A percentile compares a stretch with the other conserved stretches of the same genome.
phyloP scores from a whole-genome alignment of 2,329 filamentous ascomycete species.

The Xylariaceae sp. region DNA sequence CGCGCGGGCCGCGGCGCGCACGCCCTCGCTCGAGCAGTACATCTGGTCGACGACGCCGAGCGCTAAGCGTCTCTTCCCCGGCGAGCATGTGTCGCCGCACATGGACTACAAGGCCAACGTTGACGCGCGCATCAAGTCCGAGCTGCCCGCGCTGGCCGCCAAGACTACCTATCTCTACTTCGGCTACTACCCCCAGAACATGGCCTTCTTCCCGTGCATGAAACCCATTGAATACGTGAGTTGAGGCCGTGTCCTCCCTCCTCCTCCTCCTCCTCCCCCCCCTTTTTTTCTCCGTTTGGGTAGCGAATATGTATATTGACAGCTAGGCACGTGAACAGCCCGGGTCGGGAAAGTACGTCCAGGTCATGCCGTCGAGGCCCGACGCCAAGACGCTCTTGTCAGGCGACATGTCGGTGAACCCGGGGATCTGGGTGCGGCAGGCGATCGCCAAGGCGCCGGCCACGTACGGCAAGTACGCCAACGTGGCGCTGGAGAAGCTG shows the following conservation, averaged over 20 bases:
- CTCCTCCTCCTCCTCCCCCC: background rate
- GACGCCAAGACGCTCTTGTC: slow-evolving; percentile 29
- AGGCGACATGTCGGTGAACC: slow-evolving; percentile 28
- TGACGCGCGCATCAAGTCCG: slow-evolving; percentile 42
- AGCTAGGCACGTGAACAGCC: too few relatives aligned
- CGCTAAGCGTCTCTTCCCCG: slow-evolving; percentile 31
- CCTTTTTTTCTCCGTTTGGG: too few relatives aligned
- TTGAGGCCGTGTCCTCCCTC: background rate
- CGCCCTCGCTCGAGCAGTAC: slow-evolving; percentile 43
- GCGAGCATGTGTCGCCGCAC: slow-evolving; percentile 36
- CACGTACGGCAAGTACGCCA: slow-evolving; percentile 27
- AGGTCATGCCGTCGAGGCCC: slow-evolving; percentile 23
- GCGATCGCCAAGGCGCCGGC: slow-evolving; percentile 15
- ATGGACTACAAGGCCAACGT: slow-evolving; percentile 45
- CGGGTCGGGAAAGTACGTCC: slow-evolving; percentile 18
- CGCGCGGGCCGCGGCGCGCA: slow-evolving; percentile 42
- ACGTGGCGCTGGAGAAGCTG: slow-evolving; percentile 31
- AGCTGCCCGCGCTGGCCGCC: slow-evolving; percentile 31
- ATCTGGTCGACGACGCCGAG: slow-evolving; percentile 48
- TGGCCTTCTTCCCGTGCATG: slow-evolving; percentile 9
- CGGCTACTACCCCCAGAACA: slow-evolving; percentile 37
- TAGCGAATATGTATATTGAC: too few relatives aligned
- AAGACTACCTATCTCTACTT: slow-evolving; percentile 44
- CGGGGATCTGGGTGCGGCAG: slow-evolving; percentile 32
- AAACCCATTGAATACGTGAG: slow-evolving; percentile 6